Conservation (phyloP, 169 alveolate genomes). For the Eimeria sp. region DNA sequence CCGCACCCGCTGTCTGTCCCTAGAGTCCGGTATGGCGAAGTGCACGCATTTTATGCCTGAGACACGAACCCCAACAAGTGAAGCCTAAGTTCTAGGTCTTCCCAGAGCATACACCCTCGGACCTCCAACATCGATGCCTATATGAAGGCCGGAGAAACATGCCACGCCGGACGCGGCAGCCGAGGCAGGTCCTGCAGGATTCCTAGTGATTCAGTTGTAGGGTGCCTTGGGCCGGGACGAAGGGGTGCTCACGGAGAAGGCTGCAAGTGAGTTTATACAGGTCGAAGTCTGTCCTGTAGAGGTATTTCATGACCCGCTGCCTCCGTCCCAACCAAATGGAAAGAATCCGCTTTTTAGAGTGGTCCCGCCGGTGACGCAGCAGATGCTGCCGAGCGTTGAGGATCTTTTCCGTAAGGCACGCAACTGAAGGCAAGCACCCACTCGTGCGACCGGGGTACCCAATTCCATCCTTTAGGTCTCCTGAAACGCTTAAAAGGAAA, state of each 20-base stretch:
- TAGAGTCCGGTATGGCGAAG: conserved; percentile 93
- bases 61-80: background rate
- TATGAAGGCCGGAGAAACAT: background rate
- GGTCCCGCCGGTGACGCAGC: conserved; percentile 89
- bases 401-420: conserved; percentile 92
- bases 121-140: background rate
- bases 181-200: background rate
- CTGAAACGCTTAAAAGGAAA: background rate
- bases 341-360: conserved; percentile 91
- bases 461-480: background rate
- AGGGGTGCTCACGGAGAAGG: conserved; percentile 81
- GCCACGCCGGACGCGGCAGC: background rate
- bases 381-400: conserved; percentile 91
- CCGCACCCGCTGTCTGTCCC: conserved; percentile 90
- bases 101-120: background rate
- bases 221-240: background rate
- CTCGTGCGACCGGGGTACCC: background rate
- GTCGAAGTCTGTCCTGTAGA: conserved; percentile 90
- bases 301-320: conserved; percentile 90
- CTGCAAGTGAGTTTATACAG: conserved; percentile 91
- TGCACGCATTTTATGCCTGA: conserved; percentile 90
- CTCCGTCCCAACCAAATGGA: conserved; percentile 91
- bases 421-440: conserved; percentile 84
- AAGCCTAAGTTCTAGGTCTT: background rate
- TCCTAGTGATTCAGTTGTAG: background rate